Conservation (phyloP, 768 basidiomycete genomes). For the Leucocoprinus leucothites region DNA sequence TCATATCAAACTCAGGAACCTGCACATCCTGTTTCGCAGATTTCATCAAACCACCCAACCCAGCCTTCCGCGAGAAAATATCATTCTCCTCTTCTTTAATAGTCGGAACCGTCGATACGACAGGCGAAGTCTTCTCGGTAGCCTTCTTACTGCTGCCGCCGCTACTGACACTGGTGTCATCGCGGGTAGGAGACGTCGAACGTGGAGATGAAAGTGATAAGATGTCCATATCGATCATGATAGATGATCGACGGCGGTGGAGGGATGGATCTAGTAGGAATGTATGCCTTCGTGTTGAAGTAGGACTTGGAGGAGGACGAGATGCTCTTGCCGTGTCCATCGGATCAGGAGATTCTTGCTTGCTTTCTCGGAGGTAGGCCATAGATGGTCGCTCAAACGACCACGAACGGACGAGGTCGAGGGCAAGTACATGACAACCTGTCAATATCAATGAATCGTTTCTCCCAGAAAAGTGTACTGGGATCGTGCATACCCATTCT, state of each 20-base stretch:
- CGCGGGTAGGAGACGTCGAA: slow-evolving; percentile 41
- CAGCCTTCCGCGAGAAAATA: slow-evolving; percentile 62
- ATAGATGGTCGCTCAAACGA: slow-evolving; percentile 80
- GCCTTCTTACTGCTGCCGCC: slow-evolving; percentile 13
- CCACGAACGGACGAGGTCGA: slow-evolving; percentile 89
- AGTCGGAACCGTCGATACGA: slow-evolving; percentile 25
- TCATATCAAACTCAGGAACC: slow-evolving; percentile 88
- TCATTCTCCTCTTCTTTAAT: slow-evolving; percentile 52
- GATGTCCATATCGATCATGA: slow-evolving; percentile 89
- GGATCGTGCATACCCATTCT: slow-evolving; percentile 77
- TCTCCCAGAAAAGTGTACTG: not conserved
- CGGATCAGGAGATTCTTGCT: not conserved
- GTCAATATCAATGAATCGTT: slow-evolving; percentile 11
- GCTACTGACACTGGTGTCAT: not conserved
- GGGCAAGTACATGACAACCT: slow-evolving; percentile 93
- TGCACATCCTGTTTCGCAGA: slow-evolving; percentile 86
- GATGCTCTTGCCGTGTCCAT: slow-evolving; percentile 13
- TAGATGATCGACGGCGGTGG: slow-evolving; percentile 60
- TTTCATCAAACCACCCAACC: slow-evolving; percentile 83
- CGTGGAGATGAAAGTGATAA: slow-evolving; percentile 57
- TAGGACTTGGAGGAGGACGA: slow-evolving; percentile 23
- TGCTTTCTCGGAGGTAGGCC: slow-evolving; percentile 15
- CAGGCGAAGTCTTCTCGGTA: slow-evolving; percentile 11
- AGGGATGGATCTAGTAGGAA: slow-evolving; percentile 50
- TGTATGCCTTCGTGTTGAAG: slow-evolving; percentile 38